These are phyloP conservation scores for Malassezia equina DNA, from an alignment of 1,284 basidiomycete genomes.

Conservation along the genomic window DNA sequence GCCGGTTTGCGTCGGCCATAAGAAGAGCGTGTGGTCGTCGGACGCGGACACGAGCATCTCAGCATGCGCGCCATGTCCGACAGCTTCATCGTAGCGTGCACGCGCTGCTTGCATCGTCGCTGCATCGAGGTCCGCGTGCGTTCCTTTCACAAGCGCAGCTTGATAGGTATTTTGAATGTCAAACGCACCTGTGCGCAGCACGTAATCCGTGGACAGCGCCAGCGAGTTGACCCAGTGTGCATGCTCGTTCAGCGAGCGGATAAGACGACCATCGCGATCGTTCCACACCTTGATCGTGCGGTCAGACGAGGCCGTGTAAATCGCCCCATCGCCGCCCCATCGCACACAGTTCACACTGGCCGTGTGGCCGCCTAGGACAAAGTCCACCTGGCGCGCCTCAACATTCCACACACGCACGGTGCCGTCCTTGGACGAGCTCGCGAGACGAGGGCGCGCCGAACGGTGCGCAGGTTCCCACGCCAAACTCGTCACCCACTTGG, in stretches of 20 bases:
- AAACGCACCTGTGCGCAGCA: conserved; percentile 85
- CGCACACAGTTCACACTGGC: conserved; percentile 88
- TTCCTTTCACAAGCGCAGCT: not conserved
- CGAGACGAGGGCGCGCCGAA: conserved; percentile 56
- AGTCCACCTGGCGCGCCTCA: conserved; percentile 63
- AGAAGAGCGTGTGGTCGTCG: conserved; percentile 69
- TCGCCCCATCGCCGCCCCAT: conserved; percentile 62
- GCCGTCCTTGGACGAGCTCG: conserved; percentile 88
- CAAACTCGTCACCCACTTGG: conserved; percentile 94
- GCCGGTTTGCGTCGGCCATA: conserved; percentile 42
- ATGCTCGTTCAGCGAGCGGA: conserved; percentile 73
- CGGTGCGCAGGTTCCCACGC: conserved; percentile 88
- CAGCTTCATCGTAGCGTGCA: conserved; percentile 62
- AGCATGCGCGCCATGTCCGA: conserved; percentile 61
- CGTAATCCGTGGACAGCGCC: conserved; percentile 86
- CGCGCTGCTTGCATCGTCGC: conserved; percentile 15
- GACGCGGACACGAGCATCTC: conserved; percentile 72
- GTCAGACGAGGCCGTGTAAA: conserved; percentile 86
- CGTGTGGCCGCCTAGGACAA: conserved; percentile 81
- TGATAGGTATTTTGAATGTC: conserved; percentile 58
- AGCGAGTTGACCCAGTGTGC: conserved; percentile 98
- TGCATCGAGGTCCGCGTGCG: conserved; percentile 12
- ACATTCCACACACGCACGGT: conserved; percentile 89
- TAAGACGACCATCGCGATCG: conserved; percentile 59
- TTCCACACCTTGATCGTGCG: conserved; percentile 90